Percentiles rank a stretch among this genome's conserved stretches.
Conservation (phyloP, 2,329 filamentous ascomycete species). For the Fusarium staphyleae region DNA sequence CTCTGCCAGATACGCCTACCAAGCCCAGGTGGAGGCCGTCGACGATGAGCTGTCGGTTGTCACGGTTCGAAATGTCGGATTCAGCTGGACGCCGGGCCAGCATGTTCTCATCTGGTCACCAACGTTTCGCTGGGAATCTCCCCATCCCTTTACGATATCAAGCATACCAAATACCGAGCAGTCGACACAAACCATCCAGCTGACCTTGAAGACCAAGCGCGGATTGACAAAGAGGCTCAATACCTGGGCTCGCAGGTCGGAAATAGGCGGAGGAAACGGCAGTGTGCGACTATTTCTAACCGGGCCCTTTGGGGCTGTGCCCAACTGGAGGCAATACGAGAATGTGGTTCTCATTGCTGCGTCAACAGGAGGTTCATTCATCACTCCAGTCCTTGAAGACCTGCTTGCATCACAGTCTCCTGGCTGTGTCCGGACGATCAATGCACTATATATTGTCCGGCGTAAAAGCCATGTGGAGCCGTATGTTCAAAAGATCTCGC, state of each 20-base stretch:
- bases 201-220: constrained; percentile 36
- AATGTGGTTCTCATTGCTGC: constrained; percentile 33
- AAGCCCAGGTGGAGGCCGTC: constrained; percentile 28
- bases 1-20: constrained; percentile 28
- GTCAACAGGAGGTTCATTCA: constrained; percentile 38
- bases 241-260: constrained; percentile 32
- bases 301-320: constrained; percentile 31
- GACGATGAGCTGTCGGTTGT: constrained; percentile 34
- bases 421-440: constrained; percentile 34
- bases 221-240: constrained; percentile 36
- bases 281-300: constrained; percentile 31
- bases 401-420: constrained; percentile 29
- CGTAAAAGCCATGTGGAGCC: constrained; percentile 29
- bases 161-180: constrained; percentile 17
- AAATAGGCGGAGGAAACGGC: constrained; percentile 18
- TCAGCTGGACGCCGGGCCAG: constrained; percentile 37
- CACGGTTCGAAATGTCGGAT: constrained; percentile 32
- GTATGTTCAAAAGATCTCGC: constrained; percentile 28
- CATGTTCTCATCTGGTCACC: constrained; percentile 41
- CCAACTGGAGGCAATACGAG: constrained; percentile 40
- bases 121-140: constrained; percentile 33
- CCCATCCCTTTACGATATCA: constrained; percentile 38
- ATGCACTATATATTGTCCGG: constrained; percentile 32
- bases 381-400: constrained; percentile 34
- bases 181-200: constrained; percentile 27